A percentile compares a stretch with the other conserved stretches of the same genome.
Conservation (phyloP, 1,284 basidiomycete genomes). For the Grifola frondosa region DNA sequence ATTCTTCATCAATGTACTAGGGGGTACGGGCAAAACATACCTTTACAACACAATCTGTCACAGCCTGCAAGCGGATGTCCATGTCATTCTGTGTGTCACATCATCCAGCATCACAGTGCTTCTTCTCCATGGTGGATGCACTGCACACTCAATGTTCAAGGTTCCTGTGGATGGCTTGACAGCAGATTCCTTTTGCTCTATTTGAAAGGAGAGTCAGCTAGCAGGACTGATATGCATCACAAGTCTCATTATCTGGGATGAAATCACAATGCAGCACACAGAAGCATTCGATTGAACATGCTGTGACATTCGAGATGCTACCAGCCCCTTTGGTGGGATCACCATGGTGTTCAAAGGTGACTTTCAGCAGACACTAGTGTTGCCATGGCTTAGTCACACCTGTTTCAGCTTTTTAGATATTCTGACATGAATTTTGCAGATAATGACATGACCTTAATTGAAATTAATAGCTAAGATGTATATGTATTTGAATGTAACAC, state of each 20-base stretch:
- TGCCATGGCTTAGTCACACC: too few species aligned
- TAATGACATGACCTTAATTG: too few species aligned
- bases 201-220: slow-evolving; percentile 25
- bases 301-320: slow-evolving; percentile 28
- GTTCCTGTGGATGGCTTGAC: slow-evolving; percentile 12
- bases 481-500: too few species aligned
- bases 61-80: slow-evolving; percentile 24
- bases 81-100: slow-evolving; percentile 43
- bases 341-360: slow-evolving; percentile 44
- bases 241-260: slow-evolving; percentile 39
- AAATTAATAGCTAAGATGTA: too few species aligned
- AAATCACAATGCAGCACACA: slow-evolving; percentile 35
- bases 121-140: slow-evolving; percentile 40
- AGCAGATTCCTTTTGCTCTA: slow-evolving; percentile 24
- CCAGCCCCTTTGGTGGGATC: slow-evolving; percentile 40
- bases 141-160: slow-evolving; percentile 44
- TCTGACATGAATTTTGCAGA: too few species aligned
- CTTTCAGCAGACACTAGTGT: too few species aligned
- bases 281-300: slow-evolving; percentile 37
- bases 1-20: slow-evolving; percentile 48
- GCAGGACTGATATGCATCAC: slow-evolving; percentile 29
- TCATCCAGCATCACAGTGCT: slow-evolving; percentile 48
- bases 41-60: slow-evolving; percentile 41
- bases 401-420: too few species aligned
- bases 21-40: slow-evolving; percentile 52